Percentiles rank a stretch among this genome's conserved stretches.
These are phyloP conservation scores for Rhodotorula sp. DNA, from an alignment of 1,284 basidiomycete species.

Conservation along the genomic window DNA sequence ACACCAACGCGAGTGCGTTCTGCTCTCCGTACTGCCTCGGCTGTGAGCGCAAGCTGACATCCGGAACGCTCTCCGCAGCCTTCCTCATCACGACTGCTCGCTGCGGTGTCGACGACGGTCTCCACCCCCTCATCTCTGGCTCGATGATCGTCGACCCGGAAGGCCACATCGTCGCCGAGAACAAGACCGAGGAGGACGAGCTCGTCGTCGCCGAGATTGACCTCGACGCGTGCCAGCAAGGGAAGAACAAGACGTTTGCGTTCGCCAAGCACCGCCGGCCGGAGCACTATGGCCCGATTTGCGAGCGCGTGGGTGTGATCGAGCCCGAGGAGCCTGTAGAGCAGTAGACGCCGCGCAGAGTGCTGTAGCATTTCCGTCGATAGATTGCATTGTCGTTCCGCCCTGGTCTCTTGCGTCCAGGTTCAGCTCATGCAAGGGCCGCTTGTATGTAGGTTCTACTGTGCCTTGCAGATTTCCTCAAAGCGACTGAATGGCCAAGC, in stretches of 20 bases:
- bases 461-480: no score
- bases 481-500: no score
- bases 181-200: slow-evolving; percentile 48
- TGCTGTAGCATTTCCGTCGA: neutral
- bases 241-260: slow-evolving; percentile 44
- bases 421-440: no score
- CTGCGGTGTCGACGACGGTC: slow-evolving; percentile 46
- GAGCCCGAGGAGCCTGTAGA: slow-evolving; percentile 23
- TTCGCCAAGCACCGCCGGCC: slow-evolving; percentile 37
- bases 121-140: slow-evolving; percentile 47
- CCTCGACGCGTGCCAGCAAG: slow-evolving; percentile 47
- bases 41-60: no score
- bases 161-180: slow-evolving; percentile 48
- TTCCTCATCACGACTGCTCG: slow-evolving; percentile 48
- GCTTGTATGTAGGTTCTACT: no score
- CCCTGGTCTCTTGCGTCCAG: neutral
- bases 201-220: slow-evolving; percentile 47
- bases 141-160: slow-evolving; percentile 49
- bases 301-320: slow-evolving; percentile 29
- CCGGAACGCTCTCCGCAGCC: slow-evolving; percentile 8
- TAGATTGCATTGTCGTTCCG: neutral
- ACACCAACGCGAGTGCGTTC: slow-evolving; percentile 46
- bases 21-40: neutral
- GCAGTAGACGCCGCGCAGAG: neutral
- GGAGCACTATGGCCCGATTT: slow-evolving; percentile 36